Evolutionary conservation across 805 yeast genomes (phyloP).

Genomic region (Naumovozyma baii): DNA sequence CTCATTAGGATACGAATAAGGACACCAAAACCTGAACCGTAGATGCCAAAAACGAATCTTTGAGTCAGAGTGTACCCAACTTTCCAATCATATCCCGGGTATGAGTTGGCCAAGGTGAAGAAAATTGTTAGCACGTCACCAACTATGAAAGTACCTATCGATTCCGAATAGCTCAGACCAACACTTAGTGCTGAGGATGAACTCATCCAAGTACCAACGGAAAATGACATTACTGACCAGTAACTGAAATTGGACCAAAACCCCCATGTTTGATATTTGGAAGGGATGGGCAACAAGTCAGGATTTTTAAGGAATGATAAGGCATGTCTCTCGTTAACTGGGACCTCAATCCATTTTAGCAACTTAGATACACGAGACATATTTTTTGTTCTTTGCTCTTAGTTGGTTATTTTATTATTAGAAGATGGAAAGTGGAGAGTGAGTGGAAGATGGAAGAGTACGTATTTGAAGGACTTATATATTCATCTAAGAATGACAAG

Average conservation of each 20-base stretch:
- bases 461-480: no score
- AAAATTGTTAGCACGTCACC: slow-evolving; percentile 38
- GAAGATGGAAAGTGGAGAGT: no score
- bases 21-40: slow-evolving; percentile 35
- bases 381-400: no score
- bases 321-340: slow-evolving; percentile 24
- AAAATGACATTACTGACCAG: slow-evolving; percentile 36
- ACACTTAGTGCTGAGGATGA: slow-evolving; percentile 36
- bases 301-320: slow-evolving; percentile 27
- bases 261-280: slow-evolving; percentile 31
- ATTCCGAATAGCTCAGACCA: slow-evolving; percentile 37
- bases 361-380: not conserved
- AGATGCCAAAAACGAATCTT: slow-evolving; percentile 38
- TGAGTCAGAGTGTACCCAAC: slow-evolving; percentile 38
- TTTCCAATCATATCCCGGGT: slow-evolving; percentile 40
- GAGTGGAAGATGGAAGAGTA: no score
- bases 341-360: slow-evolving; percentile 22
- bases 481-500: no score
- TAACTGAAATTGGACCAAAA: slow-evolving; percentile 32
- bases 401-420: no score
- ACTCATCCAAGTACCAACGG: slow-evolving; percentile 36
- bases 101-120: slow-evolving; percentile 38
- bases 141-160: slow-evolving; percentile 36
- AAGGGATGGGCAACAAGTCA: slow-evolving; percentile 23
- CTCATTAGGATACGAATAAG: slow-evolving; percentile 35